phyloP scores from a whole-genome alignment of 2,329 filamentous ascomycete genomes.

The Clonostachys byssicola region DNA sequence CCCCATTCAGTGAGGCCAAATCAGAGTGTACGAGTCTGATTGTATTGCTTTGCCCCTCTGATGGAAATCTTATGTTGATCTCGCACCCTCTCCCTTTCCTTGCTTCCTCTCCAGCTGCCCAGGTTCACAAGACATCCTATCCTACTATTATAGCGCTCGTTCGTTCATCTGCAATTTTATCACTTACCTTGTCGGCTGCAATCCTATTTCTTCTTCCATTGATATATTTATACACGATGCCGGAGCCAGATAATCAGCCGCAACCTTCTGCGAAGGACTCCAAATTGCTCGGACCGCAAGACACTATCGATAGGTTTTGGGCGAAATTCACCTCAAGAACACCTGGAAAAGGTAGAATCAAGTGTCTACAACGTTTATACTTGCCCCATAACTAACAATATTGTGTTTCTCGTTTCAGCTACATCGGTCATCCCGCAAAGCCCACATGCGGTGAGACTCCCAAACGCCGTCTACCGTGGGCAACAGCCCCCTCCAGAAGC shows the following conservation, averaged over 20 bases:
- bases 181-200: too few relatives aligned
- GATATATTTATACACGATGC: too few relatives aligned
- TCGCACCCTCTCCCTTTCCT: too few relatives aligned
- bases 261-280: background rate
- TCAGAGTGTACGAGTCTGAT: too few relatives aligned
- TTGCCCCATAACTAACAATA: constrained; percentile 3
- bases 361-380: background rate
- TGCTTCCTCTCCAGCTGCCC: too few relatives aligned
- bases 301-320: constrained; percentile 71
- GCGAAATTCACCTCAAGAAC: constrained; percentile 64
- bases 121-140: too few relatives aligned
- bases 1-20: too few relatives aligned
- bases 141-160: too few relatives aligned
- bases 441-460: constrained; percentile 56
- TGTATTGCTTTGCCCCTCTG: too few relatives aligned
- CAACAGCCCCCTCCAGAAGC: constrained; percentile 43
- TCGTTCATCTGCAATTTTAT: too few relatives aligned
- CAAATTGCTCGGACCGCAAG: constrained; percentile 59
- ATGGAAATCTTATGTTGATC: too few relatives aligned
- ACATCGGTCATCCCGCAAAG: constrained; percentile 69
- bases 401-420: constrained; percentile 28
- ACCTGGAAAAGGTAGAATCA: constrained; percentile 58
- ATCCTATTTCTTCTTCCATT: too few relatives aligned
- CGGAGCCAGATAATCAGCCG: background rate
- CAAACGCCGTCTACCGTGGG: constrained; percentile 22